Base-by-base conservation (phyloP, 805 yeast species). In the Hyphopichia homilentoma region DNA sequence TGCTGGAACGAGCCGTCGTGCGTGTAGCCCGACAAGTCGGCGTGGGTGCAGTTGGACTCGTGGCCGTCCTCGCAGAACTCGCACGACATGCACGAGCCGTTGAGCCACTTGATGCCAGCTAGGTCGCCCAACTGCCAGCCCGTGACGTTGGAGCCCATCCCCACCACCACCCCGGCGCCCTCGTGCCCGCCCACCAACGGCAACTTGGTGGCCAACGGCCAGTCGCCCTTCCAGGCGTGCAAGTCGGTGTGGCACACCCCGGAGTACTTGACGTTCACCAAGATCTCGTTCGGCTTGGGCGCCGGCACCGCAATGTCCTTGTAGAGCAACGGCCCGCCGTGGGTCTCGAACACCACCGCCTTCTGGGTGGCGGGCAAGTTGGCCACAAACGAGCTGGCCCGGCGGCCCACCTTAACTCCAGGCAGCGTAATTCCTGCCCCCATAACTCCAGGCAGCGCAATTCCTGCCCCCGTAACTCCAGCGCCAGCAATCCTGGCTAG, bases 241-340 rank as follows among this genome's bases (percentile, higher is more conserved):
- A 87, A 75, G 57, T 86, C 96, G 22, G 95, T 85, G 72, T 88
- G 96, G 66, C 96, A 86, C 36, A 86, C 95, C 64, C 96, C 96
- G 17, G 95, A 78, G 73, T 80, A 86, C 66, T 78, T 79, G 61
- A 87, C 79, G 60, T 87, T 79, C 65, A 87, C 70, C 57, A 87
- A 73, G 46, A 86, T 70, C 65, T 86, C 89, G 55, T 79, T 81
- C 39, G 85, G 65, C 55, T 75, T 81, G 50, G 95, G 95, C 30
- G 57, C 62, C 50, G 95, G 94, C 36, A 85, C 90, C 33, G 89
- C 83, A 41, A 84, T 76, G 48, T 84, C 88, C 55, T 73, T 74
- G 52, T 61, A 61, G 28, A 47, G 41, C 47, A 62, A 57, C 16
- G 62, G 63, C 35, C 68, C 68, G 29, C 62, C 62, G 50, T 53